Base-by-base conservation (phyloP, 352 stramenopile genomes). In the Phytophthora cactorum region DNA sequence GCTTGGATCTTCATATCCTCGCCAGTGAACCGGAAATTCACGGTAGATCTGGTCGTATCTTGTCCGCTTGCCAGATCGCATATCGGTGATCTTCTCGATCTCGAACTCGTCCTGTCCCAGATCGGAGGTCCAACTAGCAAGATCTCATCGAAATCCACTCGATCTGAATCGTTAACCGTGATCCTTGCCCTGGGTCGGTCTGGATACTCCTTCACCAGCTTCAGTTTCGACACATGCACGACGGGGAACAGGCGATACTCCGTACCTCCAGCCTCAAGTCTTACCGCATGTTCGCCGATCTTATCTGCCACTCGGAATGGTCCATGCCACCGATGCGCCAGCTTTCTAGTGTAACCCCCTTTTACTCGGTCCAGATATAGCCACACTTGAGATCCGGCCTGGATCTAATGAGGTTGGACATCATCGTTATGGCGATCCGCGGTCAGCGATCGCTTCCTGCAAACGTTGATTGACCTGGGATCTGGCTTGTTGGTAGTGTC, bases 141-240 rank as follows among this genome's bases (percentile, higher is more conserved):
- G 1, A 17, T 39, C 25, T 68, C 59, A 22, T 81, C 74, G 22
- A 74, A 76, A 41, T 76, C 70, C 0, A 59, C 29, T 0, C 67
- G 56, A 11, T 74, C 61, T 12, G 17, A 28, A 56, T 32, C 1
- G 25, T 47, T n/a, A 65, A 7, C 5, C 0, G 22, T 32, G 25
- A 44, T 28, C 12, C 17, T 22, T 22, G 17, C 17, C 17, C 17
- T 22, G 17, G 65, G 69, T 34, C 66, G 59, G 11, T 56, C 44
- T 0, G 59, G 50, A 17, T 39, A 50, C 4, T 31, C 1, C 0
- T 46, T 3, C 0, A 68, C 43, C 0, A 49, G 39, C 52, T 78
- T 76, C 0, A 78, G 29, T 36, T 70, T 63, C 28, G 64, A 63
- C 1, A 78, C 27, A 36, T 81, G 74, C 0, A 74, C 66, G 15